phyloP scores from a whole-genome alignment of 116 monocot species.

The Trichopus zeylanicus region DNA sequence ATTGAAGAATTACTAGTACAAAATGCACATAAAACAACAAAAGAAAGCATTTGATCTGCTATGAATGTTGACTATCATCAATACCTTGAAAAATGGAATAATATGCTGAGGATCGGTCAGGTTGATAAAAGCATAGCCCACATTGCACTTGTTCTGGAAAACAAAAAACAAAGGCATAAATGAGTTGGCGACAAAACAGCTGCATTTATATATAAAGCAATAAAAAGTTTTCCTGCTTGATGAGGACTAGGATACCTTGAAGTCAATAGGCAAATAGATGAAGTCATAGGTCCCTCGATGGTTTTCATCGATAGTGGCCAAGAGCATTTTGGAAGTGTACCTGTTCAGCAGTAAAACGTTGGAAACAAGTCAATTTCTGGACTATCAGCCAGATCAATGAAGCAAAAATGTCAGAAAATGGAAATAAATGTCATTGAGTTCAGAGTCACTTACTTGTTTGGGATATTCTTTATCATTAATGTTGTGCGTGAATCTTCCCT shows the following conservation, averaged over 20 bases:
- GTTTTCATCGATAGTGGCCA: conserved; percentile 94
- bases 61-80: neutral
- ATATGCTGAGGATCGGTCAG: conserved; percentile 83
- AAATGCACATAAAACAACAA: too few species aligned
- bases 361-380: conserved; percentile 7
- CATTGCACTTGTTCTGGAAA: conserved; percentile 95
- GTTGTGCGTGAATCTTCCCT: conserved; percentile 79
- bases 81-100: conserved; percentile 75
- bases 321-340: conserved; percentile 96
- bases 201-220: too few species aligned
- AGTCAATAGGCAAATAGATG: conserved; percentile 95
- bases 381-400: neutral
- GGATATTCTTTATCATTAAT: conserved; percentile 94
- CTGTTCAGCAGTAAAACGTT: conserved; percentile 19
- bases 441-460: conserved; percentile 74
- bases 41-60: too few species aligned
- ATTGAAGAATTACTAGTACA: neutral
- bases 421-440: too few species aligned
- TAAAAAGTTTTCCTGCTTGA: neutral
- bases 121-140: conserved; percentile 99
- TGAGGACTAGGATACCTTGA: conserved; percentile 43
- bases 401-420: neutral
- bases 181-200: neutral
- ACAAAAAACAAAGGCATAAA: neutral
- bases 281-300: conserved; percentile 96